Evolutionary conservation across 164 flowering plant species (phyloP).

Genomic region (Dillenia turbinata): DNA sequence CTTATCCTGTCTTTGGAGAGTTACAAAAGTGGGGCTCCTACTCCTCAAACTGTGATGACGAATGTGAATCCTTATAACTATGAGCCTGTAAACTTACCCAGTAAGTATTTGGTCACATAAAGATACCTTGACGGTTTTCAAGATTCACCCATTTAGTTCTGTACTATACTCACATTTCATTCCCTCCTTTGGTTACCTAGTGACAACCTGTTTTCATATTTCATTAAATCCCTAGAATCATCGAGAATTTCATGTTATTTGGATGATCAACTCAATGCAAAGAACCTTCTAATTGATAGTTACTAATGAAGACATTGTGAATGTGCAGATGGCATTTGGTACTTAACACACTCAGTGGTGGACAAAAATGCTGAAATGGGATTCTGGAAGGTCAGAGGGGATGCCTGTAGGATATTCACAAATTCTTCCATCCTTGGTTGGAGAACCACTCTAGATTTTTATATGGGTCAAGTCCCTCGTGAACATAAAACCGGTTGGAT

Average conservation of each 20-base stretch:
- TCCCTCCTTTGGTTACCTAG: background rate
- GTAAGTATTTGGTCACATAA: conserved; percentile 19
- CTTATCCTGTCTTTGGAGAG: conserved; percentile 14
- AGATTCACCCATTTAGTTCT: too few relatives aligned
- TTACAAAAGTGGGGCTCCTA: conserved; percentile 22
- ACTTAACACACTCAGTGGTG: conserved; percentile 19
- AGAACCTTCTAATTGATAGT: too few relatives aligned
- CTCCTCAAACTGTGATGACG: conserved; percentile 31
- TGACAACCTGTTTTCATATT: background rate
- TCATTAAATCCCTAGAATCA: background rate
- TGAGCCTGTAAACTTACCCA: conserved; percentile 32
- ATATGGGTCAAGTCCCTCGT: conserved; percentile 25
- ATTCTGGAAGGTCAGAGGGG: conserved; percentile 41
- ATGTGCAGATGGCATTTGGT: conserved; percentile 45
- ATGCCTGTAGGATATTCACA: conserved; percentile 19
- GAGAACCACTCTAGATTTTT: conserved; percentile 43
- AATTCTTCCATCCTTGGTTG: conserved; percentile 32
- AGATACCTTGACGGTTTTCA: too few relatives aligned
- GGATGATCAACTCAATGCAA: too few relatives aligned
- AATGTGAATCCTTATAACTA: conserved; percentile 33
- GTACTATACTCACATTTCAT: too few relatives aligned
- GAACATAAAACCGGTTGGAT: conserved; percentile 42
- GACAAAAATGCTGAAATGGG: conserved; percentile 25
- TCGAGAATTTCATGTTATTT: background rate
- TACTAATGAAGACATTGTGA: conserved; percentile 8